phyloP scores from a whole-genome alignment of 768 basidiomycete genomes.

The Rubroboletus pulcherrimus region DNA sequence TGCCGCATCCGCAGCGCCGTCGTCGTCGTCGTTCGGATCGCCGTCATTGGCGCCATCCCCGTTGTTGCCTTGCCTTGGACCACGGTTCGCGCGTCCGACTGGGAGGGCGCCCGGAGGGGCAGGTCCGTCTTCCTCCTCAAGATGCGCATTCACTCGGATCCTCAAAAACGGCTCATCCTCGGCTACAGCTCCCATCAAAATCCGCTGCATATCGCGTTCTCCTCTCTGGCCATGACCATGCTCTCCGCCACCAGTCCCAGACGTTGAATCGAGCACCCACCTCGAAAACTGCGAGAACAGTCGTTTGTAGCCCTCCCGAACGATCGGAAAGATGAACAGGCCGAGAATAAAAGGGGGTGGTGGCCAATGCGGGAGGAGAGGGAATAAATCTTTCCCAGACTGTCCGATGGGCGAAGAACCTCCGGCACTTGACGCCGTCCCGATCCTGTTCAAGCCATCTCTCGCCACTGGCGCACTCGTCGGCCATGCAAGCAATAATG shows the following conservation, averaged over 20 bases:
- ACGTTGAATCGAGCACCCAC: constrained; percentile 40
- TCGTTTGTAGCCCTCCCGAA: constrained; percentile 42
- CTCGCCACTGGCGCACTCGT: constrained; percentile 25
- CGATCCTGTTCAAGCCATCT: neutral
- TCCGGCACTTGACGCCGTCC: neutral
- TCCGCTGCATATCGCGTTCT: constrained; percentile 20
- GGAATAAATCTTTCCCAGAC: constrained; percentile 19
- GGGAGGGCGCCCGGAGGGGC: constrained; percentile 12
- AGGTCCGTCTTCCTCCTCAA: constrained; percentile 26
- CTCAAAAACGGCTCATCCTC: constrained; percentile 32
- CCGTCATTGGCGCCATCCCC: constrained; percentile 1
- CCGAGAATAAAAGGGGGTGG: constrained; percentile 58
- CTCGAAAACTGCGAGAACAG: constrained; percentile 39
- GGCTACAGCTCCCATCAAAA: constrained; percentile 18
- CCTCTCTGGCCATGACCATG: constrained; percentile 13
- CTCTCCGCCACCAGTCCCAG: constrained; percentile 7
- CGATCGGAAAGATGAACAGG: constrained; percentile 47
- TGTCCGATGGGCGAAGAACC: neutral
- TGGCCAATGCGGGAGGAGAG: constrained; percentile 45
- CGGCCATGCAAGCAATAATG: constrained; percentile 28
- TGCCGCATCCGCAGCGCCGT: constrained; percentile 32
- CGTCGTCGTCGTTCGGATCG: constrained; percentile 15
- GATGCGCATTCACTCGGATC: constrained; percentile 32
- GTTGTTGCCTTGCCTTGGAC: constrained; percentile 14
- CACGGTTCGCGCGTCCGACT: constrained; percentile 10